Evolutionary conservation across 768 basidiomycete genomes (phyloP), one percentile per base, ranked within the genome.

Genomic region (Chlorophyllum brunneum): DNA sequence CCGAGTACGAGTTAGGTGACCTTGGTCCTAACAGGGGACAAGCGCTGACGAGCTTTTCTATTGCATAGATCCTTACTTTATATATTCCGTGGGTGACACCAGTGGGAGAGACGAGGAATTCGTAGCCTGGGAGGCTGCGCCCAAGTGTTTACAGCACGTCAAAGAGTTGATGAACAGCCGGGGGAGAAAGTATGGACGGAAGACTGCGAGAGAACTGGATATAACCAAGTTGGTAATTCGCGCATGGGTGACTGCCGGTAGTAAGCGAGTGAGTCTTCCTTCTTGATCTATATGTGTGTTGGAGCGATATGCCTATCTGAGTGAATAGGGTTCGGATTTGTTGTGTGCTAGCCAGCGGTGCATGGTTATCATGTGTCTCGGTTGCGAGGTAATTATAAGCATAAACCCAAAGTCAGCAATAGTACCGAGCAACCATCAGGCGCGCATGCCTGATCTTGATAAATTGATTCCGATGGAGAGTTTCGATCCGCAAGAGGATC

Each of bases 221-320:
- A 65, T 80, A 20, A 61, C 65, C n/a, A 59, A 60, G 40, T 41
- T 80, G 18, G 59, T 58, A 27, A 51, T 74, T 11, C 54, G 70
- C 26, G 78, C 72, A 4, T 81, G 78, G 77, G 66, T 69, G 22
- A 64, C 67, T 15, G 18, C 65, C 9, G 78, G 78, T 29, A 61
- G 58, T 8, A 71, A 52, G 59, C 72, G 62, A 67, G 76, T 65
- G 30, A 0, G 61, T 59, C 39, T 37, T 23, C 30, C n/a, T n/a
- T 24, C 2, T 24, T 29, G 41, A 46, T 29, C 39, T 33, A 45
- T 15, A 30, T 33, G 26, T 37, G 15, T 41, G 41, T 41, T 29
- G 22, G 8, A 39, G 16, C 27, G 22, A 20, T 7, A 46, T 36
- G 20, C 18, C 13, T 48, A 18, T 43, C 24, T 45, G n/a, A n/a